phyloP scores from a whole-genome alignment of 495 filamentous ascomycete genomes.

The Penicilliopsis zonata region DNA sequence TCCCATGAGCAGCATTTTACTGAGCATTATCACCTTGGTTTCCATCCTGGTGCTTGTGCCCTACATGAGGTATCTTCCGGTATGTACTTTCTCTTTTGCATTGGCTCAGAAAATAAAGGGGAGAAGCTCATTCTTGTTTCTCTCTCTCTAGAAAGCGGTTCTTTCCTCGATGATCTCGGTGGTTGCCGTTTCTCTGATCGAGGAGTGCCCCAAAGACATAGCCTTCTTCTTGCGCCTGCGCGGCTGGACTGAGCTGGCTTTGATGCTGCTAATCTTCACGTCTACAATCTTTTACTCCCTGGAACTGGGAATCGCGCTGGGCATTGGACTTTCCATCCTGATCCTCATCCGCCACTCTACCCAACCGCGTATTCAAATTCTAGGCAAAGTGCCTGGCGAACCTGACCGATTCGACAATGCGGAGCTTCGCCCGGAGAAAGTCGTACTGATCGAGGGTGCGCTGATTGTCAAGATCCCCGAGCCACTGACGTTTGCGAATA shows the following conservation, averaged over 20 bases:
- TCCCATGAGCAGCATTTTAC: conserved; percentile 78
- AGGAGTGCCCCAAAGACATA: conserved; percentile 89
- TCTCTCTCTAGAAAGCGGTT: conserved; percentile 78
- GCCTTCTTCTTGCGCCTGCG: conserved; percentile 77
- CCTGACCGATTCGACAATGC: conserved; percentile 72
- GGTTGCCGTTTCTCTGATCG: conserved; percentile 86
- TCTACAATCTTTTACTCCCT: conserved; percentile 90
- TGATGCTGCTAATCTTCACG: conserved; percentile 83
- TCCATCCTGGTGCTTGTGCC: conserved; percentile 73
- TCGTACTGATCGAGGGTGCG: conserved; percentile 85
- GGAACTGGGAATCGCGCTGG: conserved; percentile 75
- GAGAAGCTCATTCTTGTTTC: too few relatives aligned
- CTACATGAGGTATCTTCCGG: conserved; percentile 89
- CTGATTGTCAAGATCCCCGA: conserved; percentile 96
- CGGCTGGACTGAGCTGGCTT: conserved; percentile 69
- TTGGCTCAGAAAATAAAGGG: too few relatives aligned
- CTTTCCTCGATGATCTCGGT: conserved; percentile 91
- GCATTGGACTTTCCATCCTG: conserved; percentile 77
- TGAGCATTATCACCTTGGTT: conserved; percentile 70
- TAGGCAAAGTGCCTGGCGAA: conserved; percentile 79
- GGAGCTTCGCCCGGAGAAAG: conserved; percentile 58
- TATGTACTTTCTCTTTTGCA: conserved; percentile 28
- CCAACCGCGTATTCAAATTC: conserved; percentile 89
- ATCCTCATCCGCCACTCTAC: conserved; percentile 84
- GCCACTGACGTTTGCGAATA: conserved; percentile 93